Evolutionary conservation across 768 basidiomycete genomes (phyloP), one percentile per base, ranked within the genome.

Genomic region (Suillus variegatus): DNA sequence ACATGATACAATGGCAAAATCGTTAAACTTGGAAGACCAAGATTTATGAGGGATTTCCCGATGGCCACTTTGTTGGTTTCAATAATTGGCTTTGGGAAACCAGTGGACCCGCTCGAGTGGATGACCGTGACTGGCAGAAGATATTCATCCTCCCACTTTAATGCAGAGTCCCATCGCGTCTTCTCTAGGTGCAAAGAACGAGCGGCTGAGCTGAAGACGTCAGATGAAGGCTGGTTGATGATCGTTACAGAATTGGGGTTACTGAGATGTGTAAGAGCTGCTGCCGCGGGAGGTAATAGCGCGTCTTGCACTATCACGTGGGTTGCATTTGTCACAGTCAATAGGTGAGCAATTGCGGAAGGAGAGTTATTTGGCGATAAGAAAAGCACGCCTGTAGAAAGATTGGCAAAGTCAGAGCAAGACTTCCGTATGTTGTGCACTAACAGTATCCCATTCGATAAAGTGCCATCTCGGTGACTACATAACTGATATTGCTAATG

Each of bases 291-390:
- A 54, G 69, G 36, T 20, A 67, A 16, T 12, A 67, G 32, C 1
- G 49, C 6, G 2, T 74, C 65, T 44, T 74, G 73, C 22, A 71
- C 73, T 9, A 74, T 66, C 25, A 74, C 35, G 47, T 74, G 69
- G 1, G 69, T 67, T 4, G 71, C 63, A 47, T 67, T 61, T 2
- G 74, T 76, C 46, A 46, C 63, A 2, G 71, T 64, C 66, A 84
- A 72, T n/a, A 86, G 74, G 66, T 84, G 79, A 1, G 82, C 82
- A 32, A 82, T 77, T 6, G 83, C 84, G 6, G 78, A 71, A 0
- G 81, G 75, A 0, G 83, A 84, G 70, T 85, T 85, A 66, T 82
- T 78, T 7, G 80, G 75, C 6, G 81, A 82, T 5, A 82, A 71
- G 10, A 80, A 76, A 46, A 80, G 78, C 1, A 76, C 72, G 13